These are phyloP conservation scores for Russula abietina DNA, from an alignment of 768 basidiomycete genomes.

Conservation along the genomic window DNA sequence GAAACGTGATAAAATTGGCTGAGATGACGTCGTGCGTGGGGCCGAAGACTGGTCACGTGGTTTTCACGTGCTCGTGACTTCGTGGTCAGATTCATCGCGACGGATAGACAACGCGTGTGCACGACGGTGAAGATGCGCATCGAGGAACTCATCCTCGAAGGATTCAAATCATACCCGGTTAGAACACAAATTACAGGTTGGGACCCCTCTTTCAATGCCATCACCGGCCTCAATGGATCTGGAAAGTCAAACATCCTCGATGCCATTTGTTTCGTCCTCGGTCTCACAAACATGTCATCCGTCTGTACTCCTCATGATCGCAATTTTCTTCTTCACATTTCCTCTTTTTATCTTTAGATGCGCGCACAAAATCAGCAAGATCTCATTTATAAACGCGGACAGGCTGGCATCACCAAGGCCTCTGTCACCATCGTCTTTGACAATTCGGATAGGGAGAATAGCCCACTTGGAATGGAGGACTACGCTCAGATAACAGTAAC, in stretches of 20 bases:
- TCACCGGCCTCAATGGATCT: conserved; percentile 92
- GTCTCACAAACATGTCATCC: conserved; percentile 94
- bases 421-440: conserved; percentile 99
- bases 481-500: conserved; percentile 92
- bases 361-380: conserved; percentile 94
- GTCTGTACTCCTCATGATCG: conserved; percentile 37
- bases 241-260: conserved; percentile 99
- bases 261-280: conserved; percentile 97
- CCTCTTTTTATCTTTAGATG: conserved; percentile 47
- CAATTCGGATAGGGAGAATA: conserved; percentile 83
- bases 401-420: conserved; percentile 94
- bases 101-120: neutral
- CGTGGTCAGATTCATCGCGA: neutral
- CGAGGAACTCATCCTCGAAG: conserved; percentile 37
- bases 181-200: conserved; percentile 94
- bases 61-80: conserved; percentile 20
- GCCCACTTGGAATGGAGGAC: conserved; percentile 76
- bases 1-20: no score
- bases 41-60: neutral
- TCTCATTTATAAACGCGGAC: conserved; percentile 97
- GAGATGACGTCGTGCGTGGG: no score
- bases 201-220: conserved; percentile 98
- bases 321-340: neutral
- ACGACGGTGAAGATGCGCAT: conserved; percentile 18
- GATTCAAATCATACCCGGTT: conserved; percentile 97